Conservation (phyloP, 208 protist genomes). For the Crithidia acanthocephali region DNA sequence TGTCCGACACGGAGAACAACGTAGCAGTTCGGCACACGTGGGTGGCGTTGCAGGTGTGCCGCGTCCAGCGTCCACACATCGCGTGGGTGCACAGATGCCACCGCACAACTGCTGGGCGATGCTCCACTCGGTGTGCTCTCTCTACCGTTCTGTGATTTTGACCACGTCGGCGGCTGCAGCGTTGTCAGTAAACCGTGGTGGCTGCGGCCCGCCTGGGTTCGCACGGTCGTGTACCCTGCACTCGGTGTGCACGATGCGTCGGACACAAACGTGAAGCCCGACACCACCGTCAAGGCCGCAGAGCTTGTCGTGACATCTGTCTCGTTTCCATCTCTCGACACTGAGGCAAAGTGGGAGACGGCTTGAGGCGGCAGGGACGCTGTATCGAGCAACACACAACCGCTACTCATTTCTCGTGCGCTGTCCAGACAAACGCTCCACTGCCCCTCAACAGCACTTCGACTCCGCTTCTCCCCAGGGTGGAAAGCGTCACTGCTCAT, state of each 20-base stretch:
- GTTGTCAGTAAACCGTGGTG: too few relatives aligned
- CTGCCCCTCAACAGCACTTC: too few relatives aligned
- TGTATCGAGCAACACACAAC: conserved; percentile 18
- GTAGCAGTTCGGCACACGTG: conserved; percentile 20
- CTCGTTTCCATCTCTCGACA: neutral
- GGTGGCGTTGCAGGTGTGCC: conserved; percentile 23
- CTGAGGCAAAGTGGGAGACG: neutral
- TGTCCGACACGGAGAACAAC: conserved; percentile 23
- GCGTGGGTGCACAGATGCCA: conserved; percentile 11
- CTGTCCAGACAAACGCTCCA: too few relatives aligned
- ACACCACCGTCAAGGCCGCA: neutral
- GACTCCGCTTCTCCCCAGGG: too few relatives aligned
- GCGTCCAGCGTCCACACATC: conserved; percentile 25
- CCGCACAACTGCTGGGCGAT: neutral
- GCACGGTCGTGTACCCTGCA: conserved; percentile 2
- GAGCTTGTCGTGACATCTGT: neutral
- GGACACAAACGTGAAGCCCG: neutral
- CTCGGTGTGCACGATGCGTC: neutral
- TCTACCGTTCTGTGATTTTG: too few relatives aligned
- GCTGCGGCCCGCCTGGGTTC: neutral
- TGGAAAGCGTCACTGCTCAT: too few relatives aligned
- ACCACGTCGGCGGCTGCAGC: too few relatives aligned
- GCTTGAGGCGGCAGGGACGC: neutral
- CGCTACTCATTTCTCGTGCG: too few relatives aligned
- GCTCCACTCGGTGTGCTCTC: too few relatives aligned